Conservation (phyloP, 2,329 filamentous ascomycete species). For the Onygenales sp. region DNA sequence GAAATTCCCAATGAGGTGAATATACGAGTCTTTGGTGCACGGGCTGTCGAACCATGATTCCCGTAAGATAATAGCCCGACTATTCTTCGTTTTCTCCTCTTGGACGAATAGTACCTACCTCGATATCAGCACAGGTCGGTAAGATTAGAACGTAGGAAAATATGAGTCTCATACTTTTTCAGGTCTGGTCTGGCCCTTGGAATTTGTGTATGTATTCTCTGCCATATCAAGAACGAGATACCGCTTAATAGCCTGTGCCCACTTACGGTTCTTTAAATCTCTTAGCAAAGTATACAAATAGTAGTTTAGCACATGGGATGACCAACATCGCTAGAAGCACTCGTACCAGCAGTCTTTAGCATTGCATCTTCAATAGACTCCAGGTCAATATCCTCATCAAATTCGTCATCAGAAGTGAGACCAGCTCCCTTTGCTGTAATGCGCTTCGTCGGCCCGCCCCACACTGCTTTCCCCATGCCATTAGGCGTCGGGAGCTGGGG, state of each 20-base stretch:
- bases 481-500: too few species aligned
- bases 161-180: constrained; percentile 57
- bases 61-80: constrained; percentile 64
- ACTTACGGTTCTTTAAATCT: constrained; percentile 51
- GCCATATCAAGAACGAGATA: constrained; percentile 71
- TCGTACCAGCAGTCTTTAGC: constrained; percentile 48
- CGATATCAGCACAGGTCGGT: constrained; percentile 5
- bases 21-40: constrained; percentile 62
- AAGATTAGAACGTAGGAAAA: constrained; percentile 15
- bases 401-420: constrained; percentile 59
- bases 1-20: constrained; percentile 80
- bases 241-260: constrained; percentile 66
- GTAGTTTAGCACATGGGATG: constrained; percentile 26
- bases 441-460: constrained; percentile 25
- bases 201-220: constrained; percentile 58
- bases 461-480: constrained; percentile 2
- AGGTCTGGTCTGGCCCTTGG: constrained; percentile 47
- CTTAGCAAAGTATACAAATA: constrained; percentile 47
- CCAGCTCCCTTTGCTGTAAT: constrained; percentile 33
- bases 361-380: constrained; percentile 53
- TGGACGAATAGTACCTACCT: constrained; percentile 68
- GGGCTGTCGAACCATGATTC: constrained; percentile 81
- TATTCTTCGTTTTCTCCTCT: constrained; percentile 59
- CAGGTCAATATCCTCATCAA: constrained; percentile 58
- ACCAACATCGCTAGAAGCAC: constrained; percentile 61